phyloP scores from a whole-genome alignment of 176 grass and related monocot genomes.

The Hordeum vulgare region DNA sequence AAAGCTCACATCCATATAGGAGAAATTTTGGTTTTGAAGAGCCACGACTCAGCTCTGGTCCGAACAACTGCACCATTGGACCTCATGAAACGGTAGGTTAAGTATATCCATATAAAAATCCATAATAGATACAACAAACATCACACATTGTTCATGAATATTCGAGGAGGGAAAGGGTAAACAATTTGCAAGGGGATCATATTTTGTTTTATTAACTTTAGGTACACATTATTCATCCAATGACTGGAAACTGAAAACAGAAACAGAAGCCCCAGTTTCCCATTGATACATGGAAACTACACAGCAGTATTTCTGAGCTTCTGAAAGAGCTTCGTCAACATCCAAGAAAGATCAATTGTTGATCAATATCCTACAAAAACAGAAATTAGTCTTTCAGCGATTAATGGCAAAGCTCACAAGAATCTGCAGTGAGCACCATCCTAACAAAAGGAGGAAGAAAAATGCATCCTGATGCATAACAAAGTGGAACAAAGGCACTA shows the following conservation, averaged over 20 bases:
- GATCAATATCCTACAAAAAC: conserved; percentile 34
- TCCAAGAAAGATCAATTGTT: neutral
- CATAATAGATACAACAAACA: neutral
- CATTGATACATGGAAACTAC: conserved; percentile 30
- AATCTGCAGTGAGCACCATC: neutral
- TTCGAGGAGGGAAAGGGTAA: neutral
- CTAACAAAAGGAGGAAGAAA: neutral
- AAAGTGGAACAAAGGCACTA: neutral
- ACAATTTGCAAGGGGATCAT: conserved; percentile 6
- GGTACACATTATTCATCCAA: conserved; percentile 39
- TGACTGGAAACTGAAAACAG: neutral
- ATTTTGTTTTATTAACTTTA: conserved; percentile 22
- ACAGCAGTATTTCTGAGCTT: neutral
- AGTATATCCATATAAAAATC: neutral
- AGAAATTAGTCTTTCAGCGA: neutral
- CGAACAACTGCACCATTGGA: neutral
- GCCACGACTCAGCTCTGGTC: neutral
- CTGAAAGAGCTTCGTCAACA: conserved; percentile 27
- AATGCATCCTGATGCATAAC: neutral
- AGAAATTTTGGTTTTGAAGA: neutral
- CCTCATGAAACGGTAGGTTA: neutral
- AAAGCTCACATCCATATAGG: neutral
- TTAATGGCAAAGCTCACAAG: neutral
- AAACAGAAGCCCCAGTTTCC: conserved; percentile 9
- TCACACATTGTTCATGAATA: neutral